phyloP scores from a whole-genome alignment of 2,329 filamentous ascomycete species.

The Cladosporium oxysporum region DNA sequence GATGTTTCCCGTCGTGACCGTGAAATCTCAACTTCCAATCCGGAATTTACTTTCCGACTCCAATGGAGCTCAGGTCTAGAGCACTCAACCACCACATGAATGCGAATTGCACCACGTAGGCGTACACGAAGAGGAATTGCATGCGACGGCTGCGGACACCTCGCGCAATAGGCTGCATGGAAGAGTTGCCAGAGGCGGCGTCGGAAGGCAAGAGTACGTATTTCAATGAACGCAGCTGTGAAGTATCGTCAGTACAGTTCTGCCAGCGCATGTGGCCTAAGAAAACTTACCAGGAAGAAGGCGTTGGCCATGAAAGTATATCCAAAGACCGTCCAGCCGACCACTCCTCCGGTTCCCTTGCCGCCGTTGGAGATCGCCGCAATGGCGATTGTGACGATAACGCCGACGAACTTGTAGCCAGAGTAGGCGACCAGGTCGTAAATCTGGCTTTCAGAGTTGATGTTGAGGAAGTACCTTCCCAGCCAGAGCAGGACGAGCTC shows the following conservation, averaged over 20 bases:
- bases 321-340: slow-evolving; percentile 83
- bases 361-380: slow-evolving; percentile 77
- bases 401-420: slow-evolving; percentile 97
- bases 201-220: slow-evolving; percentile 93
- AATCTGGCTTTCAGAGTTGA: slow-evolving; percentile 90
- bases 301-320: slow-evolving; percentile 95
- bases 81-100: slow-evolving; percentile 85
- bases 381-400: slow-evolving; percentile 82
- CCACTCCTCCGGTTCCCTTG: slow-evolving; percentile 80
- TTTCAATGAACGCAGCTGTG: slow-evolving; percentile 85
- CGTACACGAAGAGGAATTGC: slow-evolving; percentile 91
- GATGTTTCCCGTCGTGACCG: not conserved
- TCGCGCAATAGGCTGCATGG: slow-evolving; percentile 72
- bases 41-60: slow-evolving; percentile 13
- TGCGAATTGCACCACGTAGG: slow-evolving; percentile 87
- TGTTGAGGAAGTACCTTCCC: slow-evolving; percentile 89
- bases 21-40: not conserved
- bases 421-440: slow-evolving; percentile 94
- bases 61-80: slow-evolving; percentile 37
- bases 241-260: not conserved
- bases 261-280: not conserved
- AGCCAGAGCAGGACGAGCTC: slow-evolving; percentile 91
- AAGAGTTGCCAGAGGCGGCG: slow-evolving; percentile 62
- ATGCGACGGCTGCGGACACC: slow-evolving; percentile 85
- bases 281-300: slow-evolving; percentile 76